phyloP scores from a whole-genome alignment of 192 early-diverging fungal genomes.

The Irineochytrium annulatum region DNA sequence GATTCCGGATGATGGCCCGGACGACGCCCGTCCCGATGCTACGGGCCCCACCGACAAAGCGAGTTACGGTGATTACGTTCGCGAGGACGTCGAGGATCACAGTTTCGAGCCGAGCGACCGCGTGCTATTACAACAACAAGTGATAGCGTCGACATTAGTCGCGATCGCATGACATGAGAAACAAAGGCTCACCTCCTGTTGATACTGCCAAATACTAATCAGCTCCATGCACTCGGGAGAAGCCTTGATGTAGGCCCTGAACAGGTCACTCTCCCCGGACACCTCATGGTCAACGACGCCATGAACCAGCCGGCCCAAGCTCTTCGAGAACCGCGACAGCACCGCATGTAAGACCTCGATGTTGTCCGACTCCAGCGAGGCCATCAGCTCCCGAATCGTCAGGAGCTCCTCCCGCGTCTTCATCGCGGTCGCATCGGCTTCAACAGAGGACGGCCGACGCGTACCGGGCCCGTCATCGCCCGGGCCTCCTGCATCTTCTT shows the following conservation, averaged over 20 bases:
- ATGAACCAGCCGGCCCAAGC: slow-evolving; percentile 16
- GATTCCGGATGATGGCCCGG: slow-evolving; percentile 54
- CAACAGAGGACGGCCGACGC: background rate
- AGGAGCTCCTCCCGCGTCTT: background rate
- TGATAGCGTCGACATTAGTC: background rate
- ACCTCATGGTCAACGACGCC: slow-evolving; percentile 36
- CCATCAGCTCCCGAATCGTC: slow-evolving; percentile 12
- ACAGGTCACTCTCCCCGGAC: slow-evolving; percentile 31
- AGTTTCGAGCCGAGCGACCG: slow-evolving; percentile 44
- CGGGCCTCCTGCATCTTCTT: slow-evolving; percentile 10
- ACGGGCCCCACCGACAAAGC: slow-evolving; percentile 31
- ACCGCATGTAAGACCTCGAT: slow-evolving; percentile 22
- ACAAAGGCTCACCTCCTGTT: slow-evolving; percentile 41
- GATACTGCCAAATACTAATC: slow-evolving; percentile 61
- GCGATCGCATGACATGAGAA: background rate
- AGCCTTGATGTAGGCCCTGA: slow-evolving; percentile 49
- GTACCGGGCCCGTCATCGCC: background rate
- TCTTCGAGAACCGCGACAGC: slow-evolving; percentile 23
- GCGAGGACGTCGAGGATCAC: slow-evolving; percentile 59
- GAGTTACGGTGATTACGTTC: slow-evolving; percentile 49
- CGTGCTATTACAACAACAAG: slow-evolving; percentile 45
- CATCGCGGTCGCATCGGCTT: background rate
- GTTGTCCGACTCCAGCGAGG: slow-evolving; percentile 21
- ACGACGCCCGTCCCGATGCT: slow-evolving; percentile 35
- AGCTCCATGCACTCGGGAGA: slow-evolving; percentile 59